A percentile compares a stretch with the other conserved stretches of the same genome.
Conservation (phyloP, 495 filamentous ascomycete species). For the Aspergillus carlsbadensis region DNA sequence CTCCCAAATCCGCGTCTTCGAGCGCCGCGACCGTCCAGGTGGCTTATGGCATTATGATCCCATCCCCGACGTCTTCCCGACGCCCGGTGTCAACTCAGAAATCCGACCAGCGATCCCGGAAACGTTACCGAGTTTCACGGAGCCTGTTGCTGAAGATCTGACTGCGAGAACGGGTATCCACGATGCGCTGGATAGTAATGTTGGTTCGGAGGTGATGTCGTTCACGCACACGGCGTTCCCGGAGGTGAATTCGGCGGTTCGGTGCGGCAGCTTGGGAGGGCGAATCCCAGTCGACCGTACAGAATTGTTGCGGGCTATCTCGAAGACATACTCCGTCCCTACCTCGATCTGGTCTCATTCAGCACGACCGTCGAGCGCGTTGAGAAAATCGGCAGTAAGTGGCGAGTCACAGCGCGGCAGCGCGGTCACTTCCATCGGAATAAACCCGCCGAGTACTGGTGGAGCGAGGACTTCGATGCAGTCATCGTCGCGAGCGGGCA, state of each 20-base stretch:
- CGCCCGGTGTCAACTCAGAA: not conserved
- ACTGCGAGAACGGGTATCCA: conserved; percentile 28
- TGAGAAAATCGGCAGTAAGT: conserved; percentile 23
- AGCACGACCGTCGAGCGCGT: conserved; percentile 30
- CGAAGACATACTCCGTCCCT: conserved; percentile 25
- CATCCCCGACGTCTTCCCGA: conserved; percentile 18
- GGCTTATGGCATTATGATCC: conserved; percentile 46
- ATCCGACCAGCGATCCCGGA: conserved; percentile 9
- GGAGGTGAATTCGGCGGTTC: conserved; percentile 24
- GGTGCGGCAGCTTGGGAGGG: conserved; percentile 14
- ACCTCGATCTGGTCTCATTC: conserved; percentile 23
- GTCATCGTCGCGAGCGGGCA: conserved; percentile 76
- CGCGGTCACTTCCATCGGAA: conserved; percentile 14
- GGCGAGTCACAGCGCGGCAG: conserved; percentile 26
- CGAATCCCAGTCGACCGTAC: conserved; percentile 28
- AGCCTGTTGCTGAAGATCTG: conserved; percentile 20
- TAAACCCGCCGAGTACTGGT: conserved; percentile 27
- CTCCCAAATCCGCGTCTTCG: conserved; percentile 51
- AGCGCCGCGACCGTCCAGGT: conserved; percentile 48
- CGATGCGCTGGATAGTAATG: conserved; percentile 30
- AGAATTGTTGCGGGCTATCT: conserved; percentile 25
- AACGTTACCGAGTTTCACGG: conserved; percentile 14
- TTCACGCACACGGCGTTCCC: conserved; percentile 33
- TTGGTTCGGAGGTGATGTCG: conserved; percentile 27
- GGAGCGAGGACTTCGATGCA: conserved; percentile 55